Evolutionary conservation across 1,284 basidiomycete genomes (phyloP).

Genomic region (Trametes versicolor): DNA sequence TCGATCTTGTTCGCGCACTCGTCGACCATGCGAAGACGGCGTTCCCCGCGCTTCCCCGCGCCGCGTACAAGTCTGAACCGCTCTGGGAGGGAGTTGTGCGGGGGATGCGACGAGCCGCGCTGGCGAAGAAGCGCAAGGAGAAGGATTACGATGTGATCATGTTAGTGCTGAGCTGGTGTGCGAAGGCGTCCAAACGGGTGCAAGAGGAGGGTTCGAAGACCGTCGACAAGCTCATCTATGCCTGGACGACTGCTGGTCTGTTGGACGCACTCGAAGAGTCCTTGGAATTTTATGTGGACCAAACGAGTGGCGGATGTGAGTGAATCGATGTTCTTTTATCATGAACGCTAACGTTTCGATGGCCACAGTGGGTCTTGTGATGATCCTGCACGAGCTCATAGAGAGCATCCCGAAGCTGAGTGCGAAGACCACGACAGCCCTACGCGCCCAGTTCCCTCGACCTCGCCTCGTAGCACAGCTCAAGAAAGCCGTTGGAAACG

Average conservation of each 20-base stretch:
- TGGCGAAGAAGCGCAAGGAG: constrained; percentile 1
- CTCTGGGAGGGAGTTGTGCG: constrained; percentile 5
- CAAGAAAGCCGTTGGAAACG: background rate
- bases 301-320: constrained; percentile 12
- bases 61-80: constrained; percentile 14
- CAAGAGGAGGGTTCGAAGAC: constrained; percentile 4
- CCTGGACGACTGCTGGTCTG: constrained; percentile 11
- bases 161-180: constrained; percentile 7
- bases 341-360: background rate
- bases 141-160: constrained; percentile 10
- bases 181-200: background rate
- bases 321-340: background rate
- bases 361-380: background rate
- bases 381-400: background rate
- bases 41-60: constrained; percentile 11
- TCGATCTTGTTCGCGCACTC: constrained; percentile 5
- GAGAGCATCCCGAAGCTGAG: constrained; percentile 5
- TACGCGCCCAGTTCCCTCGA: constrained; percentile 16
- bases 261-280: constrained; percentile 17
- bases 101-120: constrained; percentile 11
- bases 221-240: constrained; percentile 5
- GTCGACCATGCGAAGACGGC: background rate
- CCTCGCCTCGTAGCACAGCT: constrained; percentile 3
- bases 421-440: constrained; percentile 2
- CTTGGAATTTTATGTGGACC: constrained; percentile 6